Percentiles rank a stretch among this genome's conserved stretches.
Evolutionary conservation across 257 asterid species (phyloP).

Genomic region (Solanum sejunctum): DNA sequence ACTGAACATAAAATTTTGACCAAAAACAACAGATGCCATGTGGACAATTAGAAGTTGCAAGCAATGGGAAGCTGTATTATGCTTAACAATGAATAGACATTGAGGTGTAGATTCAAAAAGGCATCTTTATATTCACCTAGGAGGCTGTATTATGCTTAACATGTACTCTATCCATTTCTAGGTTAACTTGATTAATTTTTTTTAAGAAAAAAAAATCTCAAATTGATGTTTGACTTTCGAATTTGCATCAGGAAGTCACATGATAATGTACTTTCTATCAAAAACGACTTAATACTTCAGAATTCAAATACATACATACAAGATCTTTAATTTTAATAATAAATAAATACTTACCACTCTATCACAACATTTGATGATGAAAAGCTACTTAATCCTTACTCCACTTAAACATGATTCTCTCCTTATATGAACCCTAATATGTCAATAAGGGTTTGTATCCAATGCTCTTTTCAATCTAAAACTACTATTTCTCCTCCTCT

Average conservation of each 20-base stretch:
- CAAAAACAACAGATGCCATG: not conserved
- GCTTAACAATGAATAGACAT: too few species aligned
- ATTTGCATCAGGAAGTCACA: too few species aligned
- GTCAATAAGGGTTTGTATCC: too few species aligned
- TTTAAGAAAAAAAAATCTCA: too few species aligned
- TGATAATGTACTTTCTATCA: too few species aligned
- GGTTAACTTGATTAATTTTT: not conserved
- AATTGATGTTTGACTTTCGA: too few species aligned
- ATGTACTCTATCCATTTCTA: not conserved
- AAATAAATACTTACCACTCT: not conserved
- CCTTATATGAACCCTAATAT: not conserved
- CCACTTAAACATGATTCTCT: not conserved
- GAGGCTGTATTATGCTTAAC: not conserved
- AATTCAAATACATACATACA: too few species aligned
- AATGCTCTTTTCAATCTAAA: not conserved
- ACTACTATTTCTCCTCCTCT: too few species aligned
- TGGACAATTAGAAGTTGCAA: slow-evolving; percentile 6
- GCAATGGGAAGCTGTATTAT: not conserved
- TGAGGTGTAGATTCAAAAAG: not conserved
- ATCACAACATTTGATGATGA: not conserved
- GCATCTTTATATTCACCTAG: not conserved
- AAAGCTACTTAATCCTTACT: not conserved
- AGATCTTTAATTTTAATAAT: too few species aligned
- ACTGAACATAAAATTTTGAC: too few species aligned
- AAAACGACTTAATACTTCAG: too few species aligned